Conservation (phyloP, 305 asterid genomes). For the Ilex paraguariensis region DNA sequence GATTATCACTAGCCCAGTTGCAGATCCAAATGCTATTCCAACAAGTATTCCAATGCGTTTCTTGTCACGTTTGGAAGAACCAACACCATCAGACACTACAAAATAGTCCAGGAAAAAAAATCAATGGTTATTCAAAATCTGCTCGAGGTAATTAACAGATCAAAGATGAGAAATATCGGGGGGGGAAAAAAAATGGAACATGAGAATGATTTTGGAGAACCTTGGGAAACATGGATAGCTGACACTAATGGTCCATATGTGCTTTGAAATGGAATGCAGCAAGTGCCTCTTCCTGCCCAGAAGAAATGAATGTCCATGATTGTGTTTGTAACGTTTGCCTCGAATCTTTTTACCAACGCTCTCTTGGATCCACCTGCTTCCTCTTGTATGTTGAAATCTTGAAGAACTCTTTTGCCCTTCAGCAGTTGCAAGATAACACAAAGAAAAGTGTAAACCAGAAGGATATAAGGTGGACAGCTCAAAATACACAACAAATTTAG, state of each 20-base stretch:
- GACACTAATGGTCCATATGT: slow-evolving; percentile 65
- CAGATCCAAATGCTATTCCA: slow-evolving; percentile 45
- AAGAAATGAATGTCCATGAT: slow-evolving; percentile 50
- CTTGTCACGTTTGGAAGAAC: slow-evolving; percentile 24
- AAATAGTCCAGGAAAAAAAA: not conserved
- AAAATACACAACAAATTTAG: too few relatives aligned
- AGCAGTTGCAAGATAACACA: slow-evolving; percentile 6
- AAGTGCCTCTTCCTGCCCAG: slow-evolving; percentile 74
- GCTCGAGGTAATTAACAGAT: not conserved
- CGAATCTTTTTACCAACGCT: slow-evolving; percentile 42
- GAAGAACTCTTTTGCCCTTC: slow-evolving; percentile 38
- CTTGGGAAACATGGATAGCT: slow-evolving; percentile 49
- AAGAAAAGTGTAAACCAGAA: not conserved
- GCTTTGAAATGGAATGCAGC: slow-evolving; percentile 70
- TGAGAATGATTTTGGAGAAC: slow-evolving; percentile 18
- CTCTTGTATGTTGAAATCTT: slow-evolving; percentile 43
- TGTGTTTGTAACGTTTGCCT: slow-evolving; percentile 46
- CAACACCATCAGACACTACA: slow-evolving; percentile 26
- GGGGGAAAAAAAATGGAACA: not conserved
- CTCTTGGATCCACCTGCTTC: slow-evolving; percentile 57
- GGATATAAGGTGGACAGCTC: too few relatives aligned
- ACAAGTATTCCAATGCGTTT: slow-evolving; percentile 30
- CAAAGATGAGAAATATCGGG: slow-evolving; percentile 1
- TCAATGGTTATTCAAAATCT: too few relatives aligned
- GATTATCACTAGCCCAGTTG: slow-evolving; percentile 29